Conservation (phyloP, 805 yeast genomes). For the Blastobotrys terrestris region DNA sequence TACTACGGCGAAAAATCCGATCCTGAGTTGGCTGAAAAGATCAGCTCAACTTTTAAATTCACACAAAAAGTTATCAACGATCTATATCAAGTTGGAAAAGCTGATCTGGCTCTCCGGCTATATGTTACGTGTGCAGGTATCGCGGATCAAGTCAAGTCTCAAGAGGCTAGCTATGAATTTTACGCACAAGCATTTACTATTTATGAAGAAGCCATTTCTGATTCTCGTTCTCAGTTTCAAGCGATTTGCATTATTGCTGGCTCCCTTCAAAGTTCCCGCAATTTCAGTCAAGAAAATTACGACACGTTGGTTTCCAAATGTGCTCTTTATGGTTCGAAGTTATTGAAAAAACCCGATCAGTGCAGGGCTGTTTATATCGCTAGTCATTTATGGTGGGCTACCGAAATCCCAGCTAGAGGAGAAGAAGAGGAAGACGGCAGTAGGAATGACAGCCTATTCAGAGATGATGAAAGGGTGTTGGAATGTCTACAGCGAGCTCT, state of each 20-base stretch:
- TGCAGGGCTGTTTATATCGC: constrained; percentile 85
- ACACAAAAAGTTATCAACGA: constrained; percentile 66
- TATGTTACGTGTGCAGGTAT: constrained; percentile 64
- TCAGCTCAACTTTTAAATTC: constrained; percentile 61
- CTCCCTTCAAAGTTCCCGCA: constrained; percentile 45
- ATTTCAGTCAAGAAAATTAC: constrained; percentile 59
- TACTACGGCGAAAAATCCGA: constrained; percentile 21
- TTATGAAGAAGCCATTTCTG: constrained; percentile 61
- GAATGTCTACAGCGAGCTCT: constrained; percentile 87
- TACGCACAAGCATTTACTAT: constrained; percentile 82
- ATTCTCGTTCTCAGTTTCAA: constrained; percentile 48
- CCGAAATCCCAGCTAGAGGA: constrained; percentile 47
- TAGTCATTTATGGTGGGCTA: constrained; percentile 92
- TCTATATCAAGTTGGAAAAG: constrained; percentile 37
- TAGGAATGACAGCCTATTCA: constrained; percentile 26
- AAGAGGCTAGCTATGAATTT: constrained; percentile 77
- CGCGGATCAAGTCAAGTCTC: constrained; percentile 70
- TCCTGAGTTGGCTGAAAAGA: constrained; percentile 25
- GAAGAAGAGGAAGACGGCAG: constrained; percentile 34
- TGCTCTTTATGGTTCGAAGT: constrained; percentile 80
- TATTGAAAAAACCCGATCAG: constrained; percentile 89
- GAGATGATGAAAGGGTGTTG: constrained; percentile 66
- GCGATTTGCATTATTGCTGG: constrained; percentile 46
- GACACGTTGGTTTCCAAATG: constrained; percentile 78
- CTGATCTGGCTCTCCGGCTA: constrained; percentile 34